Conservation (phyloP, 164 flowering plant species). For the Aristolochia californica region DNA sequence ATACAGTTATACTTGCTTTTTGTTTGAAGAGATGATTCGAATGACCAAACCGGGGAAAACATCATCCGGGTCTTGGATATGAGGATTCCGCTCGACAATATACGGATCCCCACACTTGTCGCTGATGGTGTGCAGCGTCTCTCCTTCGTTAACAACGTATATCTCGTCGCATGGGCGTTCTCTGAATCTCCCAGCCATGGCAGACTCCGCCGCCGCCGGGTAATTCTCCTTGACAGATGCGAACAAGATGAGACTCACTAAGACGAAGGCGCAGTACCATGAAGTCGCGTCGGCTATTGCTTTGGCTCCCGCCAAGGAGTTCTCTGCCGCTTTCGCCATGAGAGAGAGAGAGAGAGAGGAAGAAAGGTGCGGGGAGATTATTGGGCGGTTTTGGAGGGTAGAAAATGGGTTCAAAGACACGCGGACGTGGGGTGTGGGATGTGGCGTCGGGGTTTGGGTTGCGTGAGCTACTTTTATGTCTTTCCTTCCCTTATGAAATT, state of each 20-base stretch:
- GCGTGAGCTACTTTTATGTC: background rate
- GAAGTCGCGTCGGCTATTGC: conserved; percentile 20
- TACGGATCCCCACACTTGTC: conserved; percentile 38
- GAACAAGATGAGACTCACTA: conserved; percentile 15
- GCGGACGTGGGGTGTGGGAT: background rate
- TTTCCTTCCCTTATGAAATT: too few relatives aligned
- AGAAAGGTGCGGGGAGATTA: background rate
- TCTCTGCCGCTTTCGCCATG: too few relatives aligned
- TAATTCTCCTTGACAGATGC: conserved; percentile 8
- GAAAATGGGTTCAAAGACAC: background rate
- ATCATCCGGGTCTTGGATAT: conserved; percentile 31
- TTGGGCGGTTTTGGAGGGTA: background rate
- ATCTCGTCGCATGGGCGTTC: conserved; percentile 31
- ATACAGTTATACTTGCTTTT: too few relatives aligned
- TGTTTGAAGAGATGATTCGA: background rate
- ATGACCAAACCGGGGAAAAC: conserved; percentile 43
- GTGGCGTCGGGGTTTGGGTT: background rate
- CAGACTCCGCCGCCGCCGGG: background rate
- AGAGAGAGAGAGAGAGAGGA: background rate
- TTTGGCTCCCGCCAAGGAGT: background rate
- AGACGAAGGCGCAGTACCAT: conserved; percentile 17
- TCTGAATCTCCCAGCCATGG: conserved; percentile 1
- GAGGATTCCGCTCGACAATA: conserved; percentile 35
- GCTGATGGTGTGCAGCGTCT: conserved; percentile 35
- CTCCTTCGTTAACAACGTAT: conserved; percentile 36